Base-by-base conservation (phyloP, 768 basidiomycete species). In the Leccinum rimulosum region DNA sequence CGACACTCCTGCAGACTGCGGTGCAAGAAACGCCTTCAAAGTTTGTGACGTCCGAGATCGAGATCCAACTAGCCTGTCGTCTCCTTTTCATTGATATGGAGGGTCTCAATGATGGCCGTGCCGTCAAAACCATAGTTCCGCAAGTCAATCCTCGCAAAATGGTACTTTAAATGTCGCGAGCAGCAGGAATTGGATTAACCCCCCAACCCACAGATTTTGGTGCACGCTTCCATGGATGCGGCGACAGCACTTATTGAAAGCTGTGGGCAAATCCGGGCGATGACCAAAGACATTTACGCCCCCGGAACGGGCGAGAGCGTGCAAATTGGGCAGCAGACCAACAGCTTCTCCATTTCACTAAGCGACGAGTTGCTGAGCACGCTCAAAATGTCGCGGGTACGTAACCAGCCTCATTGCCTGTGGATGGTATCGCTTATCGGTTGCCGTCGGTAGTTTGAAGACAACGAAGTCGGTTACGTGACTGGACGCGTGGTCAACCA, bases 101-200 rank as follows among this genome's bases (percentile, higher is more conserved):
- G 68, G 97, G 97, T 31, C 76, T 96, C 55, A 95, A 95, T 66
- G 97, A 99, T 66, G 96, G 96, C 2, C 91, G 96, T 60, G 95
- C 97, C 1, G 88, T 97, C 60, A 98, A 98, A 74, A 95, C 91
- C 0, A 97, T 99, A 62, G 88, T 98, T 5, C 93, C 96, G 3
- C 93, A 97, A 77, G 86, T 99, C 61, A 95, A 96, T 68, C 97
- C 97, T 31, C 83, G 97, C 19, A 95, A 95, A 79, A 87, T 98
- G 85, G 96, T 95, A 56, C 49, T 79, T 59, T 45, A 57, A 58
- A 30, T 28, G 1, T 25, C 5, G 27, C 28, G 17, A 19, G n/a
- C 14, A 7, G 33, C 4, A 38, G 12, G 28, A 31, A 22, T 54
- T 58, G 30, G 52, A 28, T 31, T 35, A 11, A 30, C 30, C 8